Evolutionary conservation across 371 early-diverging fungal genomes (phyloP).

Genomic region (Rhizopus sp.): DNA sequence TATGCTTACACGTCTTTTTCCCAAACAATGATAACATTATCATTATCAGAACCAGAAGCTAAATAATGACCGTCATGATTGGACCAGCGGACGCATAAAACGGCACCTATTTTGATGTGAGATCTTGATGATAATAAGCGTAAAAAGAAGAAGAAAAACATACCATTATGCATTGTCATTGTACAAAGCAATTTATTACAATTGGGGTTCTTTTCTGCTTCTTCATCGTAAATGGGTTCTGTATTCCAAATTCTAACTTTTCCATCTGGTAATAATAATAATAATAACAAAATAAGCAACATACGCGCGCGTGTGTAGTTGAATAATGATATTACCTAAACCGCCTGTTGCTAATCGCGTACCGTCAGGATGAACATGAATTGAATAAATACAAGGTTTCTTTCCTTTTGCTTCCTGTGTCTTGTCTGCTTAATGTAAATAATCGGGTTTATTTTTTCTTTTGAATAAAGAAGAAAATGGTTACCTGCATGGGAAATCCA

Average conservation of each 20-base stretch:
- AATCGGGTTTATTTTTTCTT: background rate
- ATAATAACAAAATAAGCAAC: background rate
- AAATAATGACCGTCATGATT: conserved; percentile 72
- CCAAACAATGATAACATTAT: conserved; percentile 92
- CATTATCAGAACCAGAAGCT: conserved; percentile 88
- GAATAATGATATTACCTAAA: conserved; percentile 44
- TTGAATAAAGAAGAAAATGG: background rate
- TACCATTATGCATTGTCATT: conserved; percentile 83
- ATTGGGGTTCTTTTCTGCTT: conserved; percentile 51
- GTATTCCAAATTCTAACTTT: conserved; percentile 87
- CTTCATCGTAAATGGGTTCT: conserved; percentile 61
- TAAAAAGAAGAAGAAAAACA: background rate
- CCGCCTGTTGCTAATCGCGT: conserved; percentile 86
- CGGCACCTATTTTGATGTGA: conserved; percentile 64
- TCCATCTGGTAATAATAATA: conserved; percentile 55
- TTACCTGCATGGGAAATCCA: conserved; percentile 38
- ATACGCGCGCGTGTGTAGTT: background rate
- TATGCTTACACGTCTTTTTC: conserved; percentile 65
- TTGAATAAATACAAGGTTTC: conserved; percentile 80
- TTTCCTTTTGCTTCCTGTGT: conserved; percentile 30
- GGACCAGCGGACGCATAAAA: conserved; percentile 91
- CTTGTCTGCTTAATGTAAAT: conserved; percentile 1
- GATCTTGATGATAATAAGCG: background rate
- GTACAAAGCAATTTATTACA: conserved; percentile 77
- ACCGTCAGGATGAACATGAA: conserved; percentile 86